Conservation (phyloP, 2,329 filamentous ascomycete genomes). For the Botrytis paeoniae region DNA sequence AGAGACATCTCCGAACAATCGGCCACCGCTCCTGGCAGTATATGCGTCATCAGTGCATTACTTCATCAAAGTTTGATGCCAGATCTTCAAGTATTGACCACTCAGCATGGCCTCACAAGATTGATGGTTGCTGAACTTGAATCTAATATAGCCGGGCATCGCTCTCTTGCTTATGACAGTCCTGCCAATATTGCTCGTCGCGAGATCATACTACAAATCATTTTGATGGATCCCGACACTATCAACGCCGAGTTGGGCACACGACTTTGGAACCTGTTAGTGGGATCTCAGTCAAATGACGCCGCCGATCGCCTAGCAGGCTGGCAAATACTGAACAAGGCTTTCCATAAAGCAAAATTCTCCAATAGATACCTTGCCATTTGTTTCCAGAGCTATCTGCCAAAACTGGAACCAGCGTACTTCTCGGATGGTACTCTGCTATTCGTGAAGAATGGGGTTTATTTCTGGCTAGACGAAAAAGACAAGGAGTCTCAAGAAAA, state of each 20-base stretch:
- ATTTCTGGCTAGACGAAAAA: slow-evolving; percentile 49
- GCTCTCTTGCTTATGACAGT: slow-evolving; percentile 39
- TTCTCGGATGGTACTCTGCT: slow-evolving; percentile 61
- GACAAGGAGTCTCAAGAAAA: slow-evolving; percentile 40
- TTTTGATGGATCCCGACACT: slow-evolving; percentile 58
- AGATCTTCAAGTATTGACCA: slow-evolving; percentile 56
- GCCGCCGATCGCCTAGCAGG: slow-evolving; percentile 60
- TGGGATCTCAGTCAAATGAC: slow-evolving; percentile 61
- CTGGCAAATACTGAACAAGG: slow-evolving; percentile 63
- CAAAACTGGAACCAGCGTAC: slow-evolving; percentile 52
- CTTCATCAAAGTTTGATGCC: slow-evolving; percentile 46
- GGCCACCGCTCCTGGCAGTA: slow-evolving; percentile 66
- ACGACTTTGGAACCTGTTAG: slow-evolving; percentile 68
- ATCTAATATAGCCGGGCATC: slow-evolving; percentile 36
- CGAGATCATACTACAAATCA: slow-evolving; percentile 56
- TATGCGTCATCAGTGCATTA: slow-evolving; percentile 59
- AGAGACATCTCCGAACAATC: slow-evolving; percentile 64
- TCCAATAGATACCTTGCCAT: slow-evolving; percentile 55
- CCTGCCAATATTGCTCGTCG: slow-evolving; percentile 51
- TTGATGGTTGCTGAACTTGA: slow-evolving; percentile 65
- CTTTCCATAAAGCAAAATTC: slow-evolving; percentile 43
- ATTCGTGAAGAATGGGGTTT: slow-evolving; percentile 55
- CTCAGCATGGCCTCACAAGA: slow-evolving; percentile 58
- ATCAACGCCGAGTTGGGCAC: slow-evolving; percentile 61
- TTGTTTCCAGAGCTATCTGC: slow-evolving; percentile 57